These are phyloP conservation scores for Hyphodiscus hymeniophilus DNA, from an alignment of 495 filamentous ascomycete species.

Conservation along the genomic window DNA sequence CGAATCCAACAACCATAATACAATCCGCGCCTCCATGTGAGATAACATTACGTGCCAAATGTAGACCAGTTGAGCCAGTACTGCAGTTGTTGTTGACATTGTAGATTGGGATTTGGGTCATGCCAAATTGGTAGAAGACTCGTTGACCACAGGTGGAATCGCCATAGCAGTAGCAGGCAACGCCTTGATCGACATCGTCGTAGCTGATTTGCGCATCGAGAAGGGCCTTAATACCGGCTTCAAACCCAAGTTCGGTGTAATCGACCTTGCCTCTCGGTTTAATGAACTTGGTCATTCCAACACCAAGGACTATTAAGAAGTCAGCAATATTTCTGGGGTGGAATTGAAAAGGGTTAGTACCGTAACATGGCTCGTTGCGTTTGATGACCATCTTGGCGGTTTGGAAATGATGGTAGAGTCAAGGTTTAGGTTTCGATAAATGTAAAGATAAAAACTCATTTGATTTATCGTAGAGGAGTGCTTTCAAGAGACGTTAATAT, in stretches of 20 bases:
- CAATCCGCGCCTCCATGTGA: slow-evolving; percentile 73
- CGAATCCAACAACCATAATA: slow-evolving; percentile 86
- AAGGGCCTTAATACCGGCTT: slow-evolving; percentile 92
- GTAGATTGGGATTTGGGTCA: slow-evolving; percentile 91
- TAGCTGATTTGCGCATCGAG: slow-evolving; percentile 93
- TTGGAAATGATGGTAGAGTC: background rate
- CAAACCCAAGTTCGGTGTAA: slow-evolving; percentile 85
- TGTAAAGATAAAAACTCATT: too few species aligned
- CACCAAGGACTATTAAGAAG: too few species aligned
- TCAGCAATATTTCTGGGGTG: too few species aligned
- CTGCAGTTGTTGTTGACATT: slow-evolving; percentile 99
- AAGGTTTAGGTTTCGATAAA: too few species aligned
- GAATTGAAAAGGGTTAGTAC: too few species aligned
- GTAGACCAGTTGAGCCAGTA: slow-evolving; percentile 81
- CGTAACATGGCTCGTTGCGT: slow-evolving; percentile 47
- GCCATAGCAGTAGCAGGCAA: slow-evolving; percentile 97
- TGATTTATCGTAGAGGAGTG: too few species aligned
- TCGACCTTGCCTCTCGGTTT: slow-evolving; percentile 91
- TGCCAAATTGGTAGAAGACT: slow-evolving; percentile 98
- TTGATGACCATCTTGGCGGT: slow-evolving; percentile 20
- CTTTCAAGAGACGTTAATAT: too few species aligned
- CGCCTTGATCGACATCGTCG: slow-evolving; percentile 89
- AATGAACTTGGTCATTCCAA: slow-evolving; percentile 99
- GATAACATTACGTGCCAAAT: slow-evolving; percentile 77
- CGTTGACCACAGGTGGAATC: slow-evolving; percentile 93